Evolutionary conservation across 2,329 filamentous ascomycete species (phyloP).

Genomic region (Alternaria arborescens): DNA sequence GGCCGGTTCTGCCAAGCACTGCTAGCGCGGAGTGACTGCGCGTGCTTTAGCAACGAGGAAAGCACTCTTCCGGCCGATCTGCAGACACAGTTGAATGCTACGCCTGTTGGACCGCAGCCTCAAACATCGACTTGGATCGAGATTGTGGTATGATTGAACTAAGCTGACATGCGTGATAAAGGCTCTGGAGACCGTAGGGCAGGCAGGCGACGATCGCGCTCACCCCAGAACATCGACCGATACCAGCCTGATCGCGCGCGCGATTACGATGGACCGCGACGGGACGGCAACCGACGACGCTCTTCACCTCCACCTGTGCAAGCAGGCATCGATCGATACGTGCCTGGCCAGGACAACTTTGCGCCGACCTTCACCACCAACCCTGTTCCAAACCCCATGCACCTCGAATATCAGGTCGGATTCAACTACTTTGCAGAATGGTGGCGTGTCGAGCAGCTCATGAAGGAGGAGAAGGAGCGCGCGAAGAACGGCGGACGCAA

Average conservation of each 20-base stretch:
- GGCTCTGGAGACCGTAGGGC: conserved; percentile 43
- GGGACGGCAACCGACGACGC: conserved; percentile 69
- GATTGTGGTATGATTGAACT: not conserved
- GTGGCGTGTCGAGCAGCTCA: conserved; percentile 83
- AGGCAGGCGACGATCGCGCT: conserved; percentile 69
- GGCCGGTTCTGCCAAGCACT: conserved; percentile 5
- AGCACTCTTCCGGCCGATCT: not conserved
- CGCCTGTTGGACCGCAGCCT: not conserved
- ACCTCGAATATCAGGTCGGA: conserved; percentile 79
- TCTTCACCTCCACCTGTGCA: conserved; percentile 67
- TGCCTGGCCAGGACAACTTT: conserved; percentile 73
- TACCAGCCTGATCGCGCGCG: conserved; percentile 77
- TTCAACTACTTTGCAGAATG: conserved; percentile 88
- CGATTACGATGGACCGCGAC: conserved; percentile 70
- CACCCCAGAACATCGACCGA: conserved; percentile 74
- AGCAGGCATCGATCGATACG: conserved; percentile 83
- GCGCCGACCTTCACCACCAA: conserved; percentile 65
- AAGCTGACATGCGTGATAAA: conserved; percentile 16
- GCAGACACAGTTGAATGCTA: not conserved
- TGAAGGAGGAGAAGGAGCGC: conserved; percentile 82
- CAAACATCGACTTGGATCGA: not conserved
- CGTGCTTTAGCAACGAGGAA: not conserved
- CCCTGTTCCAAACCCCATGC: conserved; percentile 75
- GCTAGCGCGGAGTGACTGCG: conserved; percentile 2
- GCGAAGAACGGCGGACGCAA: conserved; percentile 73